These are phyloP conservation scores for Neonothopanus nambi DNA, from an alignment of 1,284 basidiomycete genomes.

Conservation along the genomic window DNA sequence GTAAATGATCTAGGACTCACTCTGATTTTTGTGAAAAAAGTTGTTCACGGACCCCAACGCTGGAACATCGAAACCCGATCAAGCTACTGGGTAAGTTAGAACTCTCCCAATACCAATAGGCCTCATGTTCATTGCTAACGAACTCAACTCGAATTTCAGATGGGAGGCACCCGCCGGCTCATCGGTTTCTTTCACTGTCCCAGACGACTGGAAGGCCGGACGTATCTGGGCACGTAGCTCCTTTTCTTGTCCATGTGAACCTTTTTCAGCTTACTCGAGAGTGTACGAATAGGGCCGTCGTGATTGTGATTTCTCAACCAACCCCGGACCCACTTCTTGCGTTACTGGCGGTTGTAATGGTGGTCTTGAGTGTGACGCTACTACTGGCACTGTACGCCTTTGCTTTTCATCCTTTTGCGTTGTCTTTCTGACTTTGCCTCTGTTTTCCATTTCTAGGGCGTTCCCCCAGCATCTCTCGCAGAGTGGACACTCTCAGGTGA, in stretches of 20 bases:
- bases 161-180: conserved; percentile 31
- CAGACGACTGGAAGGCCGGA: conserved; percentile 37
- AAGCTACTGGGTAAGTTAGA: conserved; percentile 20
- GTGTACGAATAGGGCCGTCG: conserved; percentile 35
- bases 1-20: neutral
- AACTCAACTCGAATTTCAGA: conserved; percentile 9
- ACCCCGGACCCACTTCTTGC: conserved; percentile 43
- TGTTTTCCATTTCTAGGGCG: conserved; percentile 29
- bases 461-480: conserved; percentile 45
- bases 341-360: conserved; percentile 47
- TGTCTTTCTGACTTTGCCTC: neutral
- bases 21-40: neutral
- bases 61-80: conserved; percentile 17
- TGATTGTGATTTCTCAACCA: conserved; percentile 28
- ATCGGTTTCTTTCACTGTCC: conserved; percentile 28
- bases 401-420: neutral
- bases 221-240: conserved; percentile 30
- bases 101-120: neutral
- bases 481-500: conserved; percentile 42
- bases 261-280: no score
- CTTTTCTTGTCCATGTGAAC: neutral
- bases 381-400: conserved; percentile 35
- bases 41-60: conserved; percentile 22
- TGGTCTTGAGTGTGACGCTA: conserved; percentile 42
- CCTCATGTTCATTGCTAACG: neutral